Percentiles rank a stretch among this genome's conserved stretches.
Conservation (phyloP, 2,329 filamentous ascomycete genomes). For the Aspergillus piperis region DNA sequence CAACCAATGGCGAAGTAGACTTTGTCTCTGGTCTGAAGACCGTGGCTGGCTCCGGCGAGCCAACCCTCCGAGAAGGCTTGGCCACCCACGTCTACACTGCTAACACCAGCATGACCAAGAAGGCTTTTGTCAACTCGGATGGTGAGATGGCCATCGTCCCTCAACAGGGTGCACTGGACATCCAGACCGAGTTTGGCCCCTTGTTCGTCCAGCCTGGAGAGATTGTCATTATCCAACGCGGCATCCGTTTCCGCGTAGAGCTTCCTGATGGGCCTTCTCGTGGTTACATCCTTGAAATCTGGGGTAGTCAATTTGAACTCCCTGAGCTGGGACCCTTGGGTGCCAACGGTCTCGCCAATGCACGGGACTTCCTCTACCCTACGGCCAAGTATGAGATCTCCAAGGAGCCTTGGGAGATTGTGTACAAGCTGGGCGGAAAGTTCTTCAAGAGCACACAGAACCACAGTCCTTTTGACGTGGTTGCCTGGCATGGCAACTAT, state of each 20-base stretch:
- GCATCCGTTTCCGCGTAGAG: conserved; percentile 64
- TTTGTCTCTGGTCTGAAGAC: conserved; percentile 58
- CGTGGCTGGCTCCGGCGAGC: conserved; percentile 58
- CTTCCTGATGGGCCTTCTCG: conserved; percentile 62
- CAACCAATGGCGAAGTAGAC: conserved; percentile 51
- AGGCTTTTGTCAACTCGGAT: conserved; percentile 63
- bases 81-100: conserved; percentile 59
- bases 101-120: conserved; percentile 57
- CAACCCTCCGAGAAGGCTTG: conserved; percentile 57
- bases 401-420: conserved; percentile 59
- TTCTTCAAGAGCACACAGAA: conserved; percentile 63
- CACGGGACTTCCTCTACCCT: conserved; percentile 65
- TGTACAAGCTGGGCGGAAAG: conserved; percentile 63
- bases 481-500: conserved; percentile 72
- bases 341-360: conserved; percentile 66
- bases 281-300: conserved; percentile 69
- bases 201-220: conserved; percentile 68
- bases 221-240: conserved; percentile 65
- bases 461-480: conserved; percentile 70
- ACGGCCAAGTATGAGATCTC: conserved; percentile 59
- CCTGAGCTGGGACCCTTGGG: conserved; percentile 69
- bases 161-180: conserved; percentile 65
- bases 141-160: conserved; percentile 67
- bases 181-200: conserved; percentile 68
- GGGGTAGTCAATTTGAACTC: conserved; percentile 64